A percentile compares a stretch with the other conserved stretches of the same genome.
Conservation (phyloP, 768 basidiomycete genomes). For the Trametes coccinea region DNA sequence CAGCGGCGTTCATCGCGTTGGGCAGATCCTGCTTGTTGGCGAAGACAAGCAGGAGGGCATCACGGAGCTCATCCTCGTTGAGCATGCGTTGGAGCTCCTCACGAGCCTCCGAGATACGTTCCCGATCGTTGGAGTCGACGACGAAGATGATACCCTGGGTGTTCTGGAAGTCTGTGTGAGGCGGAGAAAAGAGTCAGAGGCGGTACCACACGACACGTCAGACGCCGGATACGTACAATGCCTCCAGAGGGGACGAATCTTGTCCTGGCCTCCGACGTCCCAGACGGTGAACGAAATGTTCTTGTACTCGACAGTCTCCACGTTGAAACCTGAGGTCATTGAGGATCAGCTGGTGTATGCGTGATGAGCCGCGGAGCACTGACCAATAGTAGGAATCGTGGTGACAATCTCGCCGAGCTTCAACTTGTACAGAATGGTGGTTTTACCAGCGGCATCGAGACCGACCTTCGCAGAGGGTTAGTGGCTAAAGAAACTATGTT, state of each 20-base stretch:
- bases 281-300: constrained; percentile 99
- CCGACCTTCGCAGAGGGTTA: constrained; percentile 65
- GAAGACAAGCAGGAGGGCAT: constrained; percentile 97
- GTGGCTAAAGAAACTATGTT: not conserved
- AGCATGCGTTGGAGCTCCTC: constrained; percentile 99
- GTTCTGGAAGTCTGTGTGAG: constrained; percentile 93
- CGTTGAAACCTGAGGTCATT: constrained; percentile 84
- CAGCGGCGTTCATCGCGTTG: constrained; percentile 99
- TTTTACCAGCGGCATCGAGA: constrained; percentile 99
- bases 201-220: constrained; percentile 16
- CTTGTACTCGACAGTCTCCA: constrained; percentile 99
- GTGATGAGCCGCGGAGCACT: constrained; percentile 34
- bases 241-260: constrained; percentile 99
- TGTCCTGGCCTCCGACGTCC: constrained; percentile 99
- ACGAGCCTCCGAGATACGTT: constrained; percentile 98
- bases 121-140: constrained; percentile 98
- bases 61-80: constrained; percentile 98
- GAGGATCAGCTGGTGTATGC: constrained; percentile 13
- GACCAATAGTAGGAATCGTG: constrained; percentile 99
- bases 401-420: constrained; percentile 99
- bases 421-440: constrained; percentile 97
- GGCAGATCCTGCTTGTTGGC: constrained; percentile 99
- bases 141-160: constrained; percentile 99
- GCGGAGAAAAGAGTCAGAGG: constrained; percentile 19
- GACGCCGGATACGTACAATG: constrained; percentile 73